phyloP scores from a whole-genome alignment of 257 asterid species.

The Rehmannia glutinosa region DNA sequence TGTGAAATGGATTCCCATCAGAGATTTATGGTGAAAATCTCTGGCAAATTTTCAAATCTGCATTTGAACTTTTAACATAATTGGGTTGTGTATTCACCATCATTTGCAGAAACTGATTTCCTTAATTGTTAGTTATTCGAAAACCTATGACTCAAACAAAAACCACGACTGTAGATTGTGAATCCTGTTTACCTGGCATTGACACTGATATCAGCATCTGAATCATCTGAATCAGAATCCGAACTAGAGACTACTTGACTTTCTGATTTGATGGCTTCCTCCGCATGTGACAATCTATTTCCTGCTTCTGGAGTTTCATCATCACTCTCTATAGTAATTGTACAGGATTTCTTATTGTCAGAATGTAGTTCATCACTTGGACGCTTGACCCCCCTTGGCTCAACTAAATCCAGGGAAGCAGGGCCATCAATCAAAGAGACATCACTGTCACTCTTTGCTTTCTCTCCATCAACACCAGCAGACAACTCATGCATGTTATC shows the following conservation, averaged over 20 bases:
- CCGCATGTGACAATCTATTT: constrained; percentile 31
- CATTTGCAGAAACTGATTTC: not conserved
- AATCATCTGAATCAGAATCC: constrained; percentile 50
- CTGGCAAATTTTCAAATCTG: not conserved
- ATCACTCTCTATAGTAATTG: constrained; percentile 36
- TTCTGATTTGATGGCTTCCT: constrained; percentile 44
- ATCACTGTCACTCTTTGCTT: constrained; percentile 24
- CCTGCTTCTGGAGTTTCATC: constrained; percentile 31
- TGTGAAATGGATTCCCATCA: not conserved
- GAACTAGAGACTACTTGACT: constrained; percentile 46
- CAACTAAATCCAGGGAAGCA: constrained; percentile 25
- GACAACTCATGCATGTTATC: constrained; percentile 16
- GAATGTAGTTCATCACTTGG: constrained; percentile 36
- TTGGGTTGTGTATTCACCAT: not conserved
- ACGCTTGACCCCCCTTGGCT: constrained; percentile 35
- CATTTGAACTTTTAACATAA: constrained; percentile 4
- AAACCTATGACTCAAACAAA: constrained; percentile 5
- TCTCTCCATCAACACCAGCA: constrained; percentile 30
- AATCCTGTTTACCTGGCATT: constrained; percentile 42
- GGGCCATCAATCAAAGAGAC: constrained; percentile 23
- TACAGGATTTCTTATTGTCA: constrained; percentile 16
- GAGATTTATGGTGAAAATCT: not conserved
- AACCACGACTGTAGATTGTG: constrained; percentile 11
- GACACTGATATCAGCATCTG: constrained; percentile 33
- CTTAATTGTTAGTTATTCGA: not conserved